A percentile compares a stretch with the other conserved stretches of the same genome.
Evolutionary conservation across 2,329 filamentous ascomycete genomes (phyloP).

Genomic region (Calonectria naviculata): DNA sequence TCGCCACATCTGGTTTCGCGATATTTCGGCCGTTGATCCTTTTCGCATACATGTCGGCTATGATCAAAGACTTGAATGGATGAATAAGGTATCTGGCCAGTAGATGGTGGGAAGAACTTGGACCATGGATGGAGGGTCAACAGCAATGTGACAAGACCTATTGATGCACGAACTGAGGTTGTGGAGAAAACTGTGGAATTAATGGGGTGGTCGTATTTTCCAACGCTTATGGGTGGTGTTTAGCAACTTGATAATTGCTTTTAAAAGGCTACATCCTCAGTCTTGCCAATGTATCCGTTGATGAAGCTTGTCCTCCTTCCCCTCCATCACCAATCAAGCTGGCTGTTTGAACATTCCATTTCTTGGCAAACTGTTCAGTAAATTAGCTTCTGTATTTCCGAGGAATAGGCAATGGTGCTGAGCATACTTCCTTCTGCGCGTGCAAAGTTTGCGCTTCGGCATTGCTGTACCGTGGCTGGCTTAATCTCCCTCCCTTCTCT

Average conservation of each 20-base stretch:
- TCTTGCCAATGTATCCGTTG: not conserved
- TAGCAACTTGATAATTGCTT: too few relatives aligned
- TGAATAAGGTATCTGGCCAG: not conserved
- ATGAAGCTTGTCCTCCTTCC: not conserved
- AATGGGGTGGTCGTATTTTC: too few relatives aligned
- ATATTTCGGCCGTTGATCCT: not conserved
- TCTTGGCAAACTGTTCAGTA: not conserved
- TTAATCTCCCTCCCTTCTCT: not conserved
- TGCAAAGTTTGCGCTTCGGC: conserved; percentile 13
- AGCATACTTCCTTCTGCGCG: conserved; percentile 16
- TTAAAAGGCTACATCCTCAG: too few relatives aligned
- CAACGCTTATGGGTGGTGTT: too few relatives aligned
- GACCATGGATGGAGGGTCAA: too few relatives aligned
- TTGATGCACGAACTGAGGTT: too few relatives aligned
- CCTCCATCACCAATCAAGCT: conserved; percentile 4
- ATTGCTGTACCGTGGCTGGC: conserved; percentile 18
- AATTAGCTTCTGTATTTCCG: not conserved
- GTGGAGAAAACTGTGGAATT: too few relatives aligned
- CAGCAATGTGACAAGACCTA: too few relatives aligned
- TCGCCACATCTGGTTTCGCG: conserved; percentile 20
- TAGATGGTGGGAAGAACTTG: not conserved
- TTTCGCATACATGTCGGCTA: not conserved
- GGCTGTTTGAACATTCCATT: not conserved
- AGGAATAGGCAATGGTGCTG: too few relatives aligned
- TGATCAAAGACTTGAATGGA: not conserved